phyloP scores from a whole-genome alignment of 345 rosid species.

The Camelina neglecta region DNA sequence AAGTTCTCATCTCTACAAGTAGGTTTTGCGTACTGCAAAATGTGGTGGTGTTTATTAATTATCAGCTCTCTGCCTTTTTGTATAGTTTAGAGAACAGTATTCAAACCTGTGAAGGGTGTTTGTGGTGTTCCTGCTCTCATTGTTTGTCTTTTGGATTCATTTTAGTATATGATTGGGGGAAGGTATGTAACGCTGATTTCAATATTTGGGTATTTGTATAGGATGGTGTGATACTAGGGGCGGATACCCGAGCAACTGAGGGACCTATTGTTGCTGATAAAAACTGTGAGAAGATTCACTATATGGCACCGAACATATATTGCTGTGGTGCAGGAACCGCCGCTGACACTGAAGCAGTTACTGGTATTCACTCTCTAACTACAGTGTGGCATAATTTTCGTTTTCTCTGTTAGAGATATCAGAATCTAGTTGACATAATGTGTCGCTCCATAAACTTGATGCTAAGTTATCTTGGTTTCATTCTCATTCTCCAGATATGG shows the following conservation, averaged over 20 bases:
- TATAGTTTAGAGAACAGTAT: background rate
- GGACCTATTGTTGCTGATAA: conserved; percentile 97
- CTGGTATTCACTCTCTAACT: conserved; percentile 56
- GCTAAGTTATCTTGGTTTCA: conserved; percentile 5
- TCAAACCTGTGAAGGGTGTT: background rate
- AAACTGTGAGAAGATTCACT: conserved; percentile 97
- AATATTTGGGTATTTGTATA: conserved; percentile 31
- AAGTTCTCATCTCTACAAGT: background rate
- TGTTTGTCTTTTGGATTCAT: background rate
- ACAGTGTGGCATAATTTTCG: background rate
- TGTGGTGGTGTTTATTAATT: too few relatives aligned
- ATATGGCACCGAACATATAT: conserved; percentile 96
- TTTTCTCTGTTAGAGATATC: background rate
- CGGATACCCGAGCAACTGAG: conserved; percentile 91
- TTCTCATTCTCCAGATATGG: conserved; percentile 63
- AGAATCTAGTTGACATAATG: background rate
- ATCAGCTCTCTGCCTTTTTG: background rate
- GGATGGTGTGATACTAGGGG: conserved; percentile 96
- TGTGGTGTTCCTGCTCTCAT: background rate
- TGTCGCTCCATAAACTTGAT: background rate
- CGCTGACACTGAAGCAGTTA: conserved; percentile 98
- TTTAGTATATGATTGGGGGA: background rate
- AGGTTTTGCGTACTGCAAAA: background rate
- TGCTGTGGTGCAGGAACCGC: conserved; percentile 99
- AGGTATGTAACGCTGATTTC: conserved; percentile 8